Evolutionary conservation across 257 asterid genomes (phyloP).

Genomic region (Solanum pennellii): DNA sequence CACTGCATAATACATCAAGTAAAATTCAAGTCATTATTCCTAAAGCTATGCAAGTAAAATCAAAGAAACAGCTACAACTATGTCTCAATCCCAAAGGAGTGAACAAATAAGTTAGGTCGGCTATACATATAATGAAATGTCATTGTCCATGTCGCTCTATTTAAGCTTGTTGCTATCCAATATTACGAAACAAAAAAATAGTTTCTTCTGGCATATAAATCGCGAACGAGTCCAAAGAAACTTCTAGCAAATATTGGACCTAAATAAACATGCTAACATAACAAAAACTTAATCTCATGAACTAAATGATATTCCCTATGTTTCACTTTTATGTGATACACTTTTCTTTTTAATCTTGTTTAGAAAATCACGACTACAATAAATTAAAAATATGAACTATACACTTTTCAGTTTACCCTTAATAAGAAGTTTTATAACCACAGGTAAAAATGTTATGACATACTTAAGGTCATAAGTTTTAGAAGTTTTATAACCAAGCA

Average conservation of each 20-base stretch:
- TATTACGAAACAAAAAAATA: neutral
- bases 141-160: neutral
- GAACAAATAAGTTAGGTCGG: neutral
- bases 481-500: neutral
- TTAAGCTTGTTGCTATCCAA: neutral
- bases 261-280: neutral
- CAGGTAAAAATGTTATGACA: neutral
- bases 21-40: neutral
- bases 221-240: neutral
- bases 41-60: neutral
- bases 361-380: neutral
- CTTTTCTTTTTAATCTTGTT: accelerated
- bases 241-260: neutral
- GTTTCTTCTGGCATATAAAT: neutral
- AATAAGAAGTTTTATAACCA: neutral
- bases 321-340: neutral
- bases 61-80: neutral
- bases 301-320: neutral
- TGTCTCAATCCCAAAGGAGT: neutral
- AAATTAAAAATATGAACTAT: neutral
- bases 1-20: constrained; percentile 4
- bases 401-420: neutral
- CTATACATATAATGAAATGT: neutral
- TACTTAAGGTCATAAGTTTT: too few relatives aligned
- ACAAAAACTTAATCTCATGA: neutral